A percentile compares a stretch with the other conserved stretches of the same genome.
These are phyloP conservation scores for Leccinum subspadiceum DNA, from an alignment of 1,284 basidiomycete genomes.

Conservation along the genomic window DNA sequence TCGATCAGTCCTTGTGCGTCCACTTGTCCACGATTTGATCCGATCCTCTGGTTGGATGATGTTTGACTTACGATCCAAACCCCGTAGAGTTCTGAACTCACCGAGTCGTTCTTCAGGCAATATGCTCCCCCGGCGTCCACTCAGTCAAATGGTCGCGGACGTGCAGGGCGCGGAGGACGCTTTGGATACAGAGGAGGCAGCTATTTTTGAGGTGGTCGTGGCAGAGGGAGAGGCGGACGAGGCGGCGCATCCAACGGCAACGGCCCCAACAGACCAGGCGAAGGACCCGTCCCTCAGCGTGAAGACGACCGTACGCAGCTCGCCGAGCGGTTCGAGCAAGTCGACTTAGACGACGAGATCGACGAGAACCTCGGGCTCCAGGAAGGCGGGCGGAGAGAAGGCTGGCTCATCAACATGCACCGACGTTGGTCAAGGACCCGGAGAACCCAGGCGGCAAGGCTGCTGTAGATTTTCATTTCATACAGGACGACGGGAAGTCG, in stretches of 20 bases:
- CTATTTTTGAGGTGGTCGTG: constrained; percentile 39
- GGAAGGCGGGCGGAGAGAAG: constrained; percentile 71
- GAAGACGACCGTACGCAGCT: constrained; percentile 86
- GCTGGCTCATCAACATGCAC: constrained; percentile 99
- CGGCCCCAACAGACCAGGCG: constrained; percentile 38
- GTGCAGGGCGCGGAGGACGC: constrained; percentile 46
- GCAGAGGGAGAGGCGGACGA: constrained; percentile 48
- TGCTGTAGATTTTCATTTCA: constrained; percentile 97
- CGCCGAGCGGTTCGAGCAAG: constrained; percentile 81
- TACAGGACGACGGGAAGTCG: constrained; percentile 94
- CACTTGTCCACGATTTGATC: not conserved
- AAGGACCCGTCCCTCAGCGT: constrained; percentile 56
- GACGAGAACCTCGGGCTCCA: constrained; percentile 95
- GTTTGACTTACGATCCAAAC: constrained; percentile 1
- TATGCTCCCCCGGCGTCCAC: not conserved
- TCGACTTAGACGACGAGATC: constrained; percentile 76
- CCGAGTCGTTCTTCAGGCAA: not conserved
- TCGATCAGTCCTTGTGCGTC: constrained; percentile 20
- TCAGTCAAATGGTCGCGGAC: constrained; percentile 34
- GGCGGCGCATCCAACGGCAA: constrained; percentile 43
- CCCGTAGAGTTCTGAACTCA: constrained; percentile 8
- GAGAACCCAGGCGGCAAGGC: constrained; percentile 80
- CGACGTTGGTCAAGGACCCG: constrained; percentile 86
- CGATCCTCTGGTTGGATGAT: not conserved
- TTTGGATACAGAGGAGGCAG: constrained; percentile 45